Conservation (phyloP, 2,329 filamentous ascomycete species). For the Nothophaeocryptopus gaeumannii region DNA sequence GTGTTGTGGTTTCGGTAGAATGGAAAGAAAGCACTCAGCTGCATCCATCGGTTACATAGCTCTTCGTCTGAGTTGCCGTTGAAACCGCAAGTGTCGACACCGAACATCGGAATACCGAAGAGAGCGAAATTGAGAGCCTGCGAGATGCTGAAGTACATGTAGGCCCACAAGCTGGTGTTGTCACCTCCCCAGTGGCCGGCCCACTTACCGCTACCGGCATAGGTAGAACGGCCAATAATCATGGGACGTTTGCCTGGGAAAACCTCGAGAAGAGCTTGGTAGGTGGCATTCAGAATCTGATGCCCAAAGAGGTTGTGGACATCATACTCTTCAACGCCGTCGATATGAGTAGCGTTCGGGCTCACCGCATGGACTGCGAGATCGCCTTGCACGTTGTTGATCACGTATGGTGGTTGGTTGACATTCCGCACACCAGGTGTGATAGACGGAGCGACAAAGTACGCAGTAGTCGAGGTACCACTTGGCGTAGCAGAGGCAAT, state of each 20-base stretch:
- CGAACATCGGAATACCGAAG: slow-evolving; percentile 76
- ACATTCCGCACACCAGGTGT: slow-evolving; percentile 32
- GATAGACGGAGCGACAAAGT: slow-evolving; percentile 20
- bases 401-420: slow-evolving; percentile 33
- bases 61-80: slow-evolving; percentile 64
- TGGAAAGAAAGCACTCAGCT: slow-evolving; percentile 70
- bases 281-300: slow-evolving; percentile 74
- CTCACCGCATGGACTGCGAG: slow-evolving; percentile 69
- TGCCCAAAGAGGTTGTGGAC: slow-evolving; percentile 77
- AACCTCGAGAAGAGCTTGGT: slow-evolving; percentile 63
- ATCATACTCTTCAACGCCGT: slow-evolving; percentile 74
- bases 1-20: slow-evolving; percentile 77
- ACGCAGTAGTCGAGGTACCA: slow-evolving; percentile 21
- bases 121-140: slow-evolving; percentile 73
- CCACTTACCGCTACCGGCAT: slow-evolving; percentile 70
- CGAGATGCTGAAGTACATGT: slow-evolving; percentile 73
- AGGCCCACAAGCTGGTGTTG: slow-evolving; percentile 66
- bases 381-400: slow-evolving; percentile 59
- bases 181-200: slow-evolving; percentile 81
- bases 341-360: slow-evolving; percentile 73
- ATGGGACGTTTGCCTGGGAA: slow-evolving; percentile 71
- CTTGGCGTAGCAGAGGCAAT: slow-evolving; percentile 32
- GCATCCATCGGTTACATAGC: slow-evolving; percentile 72
- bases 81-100: slow-evolving; percentile 69
- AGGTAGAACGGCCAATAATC: slow-evolving; percentile 80